These are phyloP conservation scores for Mucuna pruriens DNA, from an alignment of 306 rosid genomes.

Conservation along the genomic window DNA sequence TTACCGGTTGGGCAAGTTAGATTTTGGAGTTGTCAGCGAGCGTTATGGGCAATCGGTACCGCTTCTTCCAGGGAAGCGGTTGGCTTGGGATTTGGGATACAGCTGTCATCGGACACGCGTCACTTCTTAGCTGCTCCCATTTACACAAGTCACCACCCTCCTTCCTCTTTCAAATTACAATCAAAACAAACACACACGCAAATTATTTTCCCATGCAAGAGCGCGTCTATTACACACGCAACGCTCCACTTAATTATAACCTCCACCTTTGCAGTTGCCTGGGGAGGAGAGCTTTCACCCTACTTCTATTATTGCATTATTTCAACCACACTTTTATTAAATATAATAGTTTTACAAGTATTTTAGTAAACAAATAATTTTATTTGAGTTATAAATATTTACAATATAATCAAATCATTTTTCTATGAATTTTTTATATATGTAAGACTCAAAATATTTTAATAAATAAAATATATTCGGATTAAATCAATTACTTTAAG, in stretches of 20 bases:
- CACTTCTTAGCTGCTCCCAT: slow-evolving; percentile 46
- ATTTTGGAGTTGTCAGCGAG: slow-evolving; percentile 39
- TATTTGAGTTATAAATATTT: no score
- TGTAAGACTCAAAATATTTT: no score
- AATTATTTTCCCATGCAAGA: not conserved
- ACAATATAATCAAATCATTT: no score
- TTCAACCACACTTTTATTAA: not conserved
- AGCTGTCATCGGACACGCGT: slow-evolving; percentile 96
- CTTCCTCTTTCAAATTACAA: slow-evolving; percentile 14
- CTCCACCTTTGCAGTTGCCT: not conserved
- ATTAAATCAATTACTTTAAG: not conserved
- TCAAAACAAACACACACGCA: not conserved
- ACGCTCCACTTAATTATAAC: slow-evolving; percentile 36
- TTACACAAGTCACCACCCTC: slow-evolving; percentile 46
- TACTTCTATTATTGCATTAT: not conserved
- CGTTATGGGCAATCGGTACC: slow-evolving; percentile 63
- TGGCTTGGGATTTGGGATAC: slow-evolving; percentile 73
- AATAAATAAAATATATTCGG: no score
- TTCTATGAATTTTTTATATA: no score
- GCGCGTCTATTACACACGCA: slow-evolving; percentile 48
- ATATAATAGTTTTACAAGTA: no score
- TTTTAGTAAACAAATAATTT: no score
- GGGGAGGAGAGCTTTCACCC: not conserved
- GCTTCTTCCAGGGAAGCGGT: slow-evolving; percentile 74
- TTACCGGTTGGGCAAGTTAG: slow-evolving; percentile 72